Percentiles rank a stretch among this genome's conserved stretches.
Conservation (phyloP, 1,139 yeast genomes). For the Taphrina flavorubra region DNA sequence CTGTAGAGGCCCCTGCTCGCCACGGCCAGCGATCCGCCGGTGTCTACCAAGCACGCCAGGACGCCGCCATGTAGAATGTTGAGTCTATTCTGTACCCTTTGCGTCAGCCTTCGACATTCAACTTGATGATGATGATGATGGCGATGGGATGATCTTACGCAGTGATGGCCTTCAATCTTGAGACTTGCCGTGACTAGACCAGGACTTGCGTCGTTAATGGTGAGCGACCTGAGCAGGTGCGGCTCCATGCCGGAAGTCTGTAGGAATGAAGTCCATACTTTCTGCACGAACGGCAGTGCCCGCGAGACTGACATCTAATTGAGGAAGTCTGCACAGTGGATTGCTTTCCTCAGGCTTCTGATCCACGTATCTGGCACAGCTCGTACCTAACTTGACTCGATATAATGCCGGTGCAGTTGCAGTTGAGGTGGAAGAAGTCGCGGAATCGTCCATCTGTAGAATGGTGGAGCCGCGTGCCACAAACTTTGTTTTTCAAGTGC, state of each 20-base stretch:
- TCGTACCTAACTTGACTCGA: too few relatives aligned
- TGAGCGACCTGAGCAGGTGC: slow-evolving; percentile 48
- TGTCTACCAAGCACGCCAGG: slow-evolving; percentile 53
- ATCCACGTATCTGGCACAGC: too few relatives aligned
- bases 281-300: slow-evolving; percentile 28
- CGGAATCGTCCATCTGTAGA: not conserved
- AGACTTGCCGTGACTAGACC: slow-evolving; percentile 33
- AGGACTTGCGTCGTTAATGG: slow-evolving; percentile 22
- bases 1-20: slow-evolving; percentile 55
- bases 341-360: too few relatives aligned
- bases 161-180: slow-evolving; percentile 33
- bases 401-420: too few relatives aligned
- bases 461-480: slow-evolving; percentile 17
- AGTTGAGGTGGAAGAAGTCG: too few relatives aligned
- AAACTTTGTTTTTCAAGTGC: slow-evolving; percentile 2
- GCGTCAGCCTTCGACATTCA: not conserved
- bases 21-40: slow-evolving; percentile 58
- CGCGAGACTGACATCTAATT: slow-evolving; percentile 11
- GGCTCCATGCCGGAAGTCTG: slow-evolving; percentile 53
- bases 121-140: too few relatives aligned
- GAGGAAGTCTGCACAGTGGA: too few relatives aligned
- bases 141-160: not conserved
- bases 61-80: slow-evolving; percentile 55
- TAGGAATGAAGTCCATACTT: slow-evolving; percentile 53
- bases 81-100: slow-evolving; percentile 11